Evolutionary conservation across 805 yeast species (phyloP), one percentile per base, ranked within the genome.

Genomic region (Clavispora vitiphila): DNA sequence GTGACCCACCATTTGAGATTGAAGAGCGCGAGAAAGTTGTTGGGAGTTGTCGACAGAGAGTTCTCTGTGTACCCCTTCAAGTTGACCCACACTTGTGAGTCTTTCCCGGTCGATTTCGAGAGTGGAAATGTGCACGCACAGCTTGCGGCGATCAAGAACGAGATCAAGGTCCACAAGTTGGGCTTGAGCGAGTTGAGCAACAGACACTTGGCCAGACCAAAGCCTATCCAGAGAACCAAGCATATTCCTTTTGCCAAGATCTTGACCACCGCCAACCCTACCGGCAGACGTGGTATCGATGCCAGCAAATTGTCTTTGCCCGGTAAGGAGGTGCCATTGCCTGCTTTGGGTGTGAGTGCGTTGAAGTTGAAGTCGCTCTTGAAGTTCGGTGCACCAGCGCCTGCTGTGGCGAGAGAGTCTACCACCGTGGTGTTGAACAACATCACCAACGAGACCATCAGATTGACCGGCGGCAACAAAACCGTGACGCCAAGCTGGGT

Each of bases 21-120:
- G 54, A 81, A 77, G 58, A 72, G 86, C 19, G 74, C 96, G 8
- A 79, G 96, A 62, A 76, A 74, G 47, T 71, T 89, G 42, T 71
- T 90, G 50, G 71, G 79, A 25, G 76, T 76, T 46, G 77, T 87
- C 50, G 96, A 89, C 64, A 78, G 76, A 51, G 69, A 76, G 37
- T 72, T 78, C 52, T 86, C 96, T 21, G 98, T 93, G 25, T 91
- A 79, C 64, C 98, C 99, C 43, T 87, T 91, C 73, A 91, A 88
- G 65, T 73, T 90, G 51, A 73, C 88, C 29, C 83, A 86, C 64
- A 67, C 86, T 36, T 75, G 87, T 12, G 69, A 72, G 19, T 54
- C 63, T 31, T 83, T 82, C 74, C 90, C 90, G 41, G 62, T 82
- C 19, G 65, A 75, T 36, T 38, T 41, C 18, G 56, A 67, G 31